Percentiles rank a stretch among this genome's conserved stretches.
These are phyloP conservation scores for Euptelea pleiosperma DNA, from an alignment of 164 flowering plant genomes.

Conservation along the genomic window DNA sequence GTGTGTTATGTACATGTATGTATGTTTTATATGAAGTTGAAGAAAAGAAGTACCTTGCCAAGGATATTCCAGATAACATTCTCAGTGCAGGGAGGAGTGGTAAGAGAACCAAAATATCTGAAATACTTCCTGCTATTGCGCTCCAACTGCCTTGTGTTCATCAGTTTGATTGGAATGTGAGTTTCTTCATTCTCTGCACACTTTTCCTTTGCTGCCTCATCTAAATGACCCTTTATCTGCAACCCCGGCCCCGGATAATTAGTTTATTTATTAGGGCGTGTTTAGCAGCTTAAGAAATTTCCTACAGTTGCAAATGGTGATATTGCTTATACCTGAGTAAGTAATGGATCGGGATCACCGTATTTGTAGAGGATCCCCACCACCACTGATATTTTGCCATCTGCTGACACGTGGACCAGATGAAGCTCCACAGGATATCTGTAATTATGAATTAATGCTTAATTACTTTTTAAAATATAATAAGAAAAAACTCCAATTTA, in stretches of 20 bases:
- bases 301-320: no score
- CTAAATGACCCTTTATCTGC: slow-evolving; percentile 27
- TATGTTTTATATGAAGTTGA: no score
- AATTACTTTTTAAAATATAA: no score
- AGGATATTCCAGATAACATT: slow-evolving; percentile 54
- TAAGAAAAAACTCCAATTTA: no score
- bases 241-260: no score
- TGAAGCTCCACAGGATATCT: slow-evolving; percentile 60
- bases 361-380: slow-evolving; percentile 34
- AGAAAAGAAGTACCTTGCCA: slow-evolving; percentile 32
- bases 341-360: slow-evolving; percentile 40
- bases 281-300: no score
- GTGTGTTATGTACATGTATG: no score
- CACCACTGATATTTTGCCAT: slow-evolving; percentile 43
- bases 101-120: slow-evolving; percentile 55
- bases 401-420: slow-evolving; percentile 42
- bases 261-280: no score
- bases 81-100: no score
- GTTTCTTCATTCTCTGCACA: slow-evolving; percentile 27
- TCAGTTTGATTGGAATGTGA: slow-evolving; percentile 21
- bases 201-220: slow-evolving; percentile 27
- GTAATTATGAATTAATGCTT: background rate
- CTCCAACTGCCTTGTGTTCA: slow-evolving; percentile 26
- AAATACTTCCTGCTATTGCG: slow-evolving; percentile 38
- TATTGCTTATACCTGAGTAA: slow-evolving; percentile 33